These are phyloP conservation scores for Begonia masoniana DNA, from an alignment of 306 rosid genomes.

Conservation along the genomic window DNA sequence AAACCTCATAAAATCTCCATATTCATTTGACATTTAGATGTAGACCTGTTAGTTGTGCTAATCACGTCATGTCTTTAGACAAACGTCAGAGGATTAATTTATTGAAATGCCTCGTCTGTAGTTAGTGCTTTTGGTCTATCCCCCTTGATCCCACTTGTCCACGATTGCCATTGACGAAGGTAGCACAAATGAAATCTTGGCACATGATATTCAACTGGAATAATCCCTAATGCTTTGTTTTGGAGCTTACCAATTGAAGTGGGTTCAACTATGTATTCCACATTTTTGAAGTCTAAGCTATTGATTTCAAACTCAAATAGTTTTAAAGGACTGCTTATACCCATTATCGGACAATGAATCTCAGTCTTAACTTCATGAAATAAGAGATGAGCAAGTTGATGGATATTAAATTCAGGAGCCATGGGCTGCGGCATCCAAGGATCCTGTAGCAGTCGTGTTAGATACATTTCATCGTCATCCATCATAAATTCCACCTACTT, in stretches of 20 bases:
- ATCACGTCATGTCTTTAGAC: neutral
- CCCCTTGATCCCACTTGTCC: no score
- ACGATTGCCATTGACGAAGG: neutral
- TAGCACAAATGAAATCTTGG: no score
- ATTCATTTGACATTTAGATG: neutral
- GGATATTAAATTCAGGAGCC: neutral
- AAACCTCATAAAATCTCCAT: neutral
- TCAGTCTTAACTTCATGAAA: neutral
- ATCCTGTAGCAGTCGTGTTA: neutral
- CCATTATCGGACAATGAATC: no score
- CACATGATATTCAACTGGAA: no score
- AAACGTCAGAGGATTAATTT: neutral
- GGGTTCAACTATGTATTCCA: no score
- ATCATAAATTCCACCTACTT: neutral
- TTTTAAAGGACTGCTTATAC: no score
- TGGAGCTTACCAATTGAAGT: no score
- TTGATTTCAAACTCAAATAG: no score
- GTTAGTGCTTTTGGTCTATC: no score
- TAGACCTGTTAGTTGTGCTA: neutral
- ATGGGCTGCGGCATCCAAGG: neutral
- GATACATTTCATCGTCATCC: neutral
- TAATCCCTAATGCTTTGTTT: no score
- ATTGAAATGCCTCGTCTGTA: no score
- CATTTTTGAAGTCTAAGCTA: no score
- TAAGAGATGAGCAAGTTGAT: neutral